Evolutionary conservation across 441 rosid species (phyloP), one percentile per base, ranked within the genome.

Genomic region (Syzygium syzygioides): DNA sequence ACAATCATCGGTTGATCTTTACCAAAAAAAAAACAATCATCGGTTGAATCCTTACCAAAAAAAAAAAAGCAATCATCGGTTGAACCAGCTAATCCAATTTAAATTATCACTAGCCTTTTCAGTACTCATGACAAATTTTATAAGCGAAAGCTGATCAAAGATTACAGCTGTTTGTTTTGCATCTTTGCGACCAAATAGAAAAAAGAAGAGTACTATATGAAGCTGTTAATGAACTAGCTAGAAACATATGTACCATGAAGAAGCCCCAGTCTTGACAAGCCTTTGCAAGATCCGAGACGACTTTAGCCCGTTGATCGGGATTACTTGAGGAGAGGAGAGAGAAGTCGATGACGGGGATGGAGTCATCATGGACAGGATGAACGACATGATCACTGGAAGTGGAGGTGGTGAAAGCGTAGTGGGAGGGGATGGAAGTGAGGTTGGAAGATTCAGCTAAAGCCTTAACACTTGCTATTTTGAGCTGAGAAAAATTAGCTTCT

Each of bases 221-320:
- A 68, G 79, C 79, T 34, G 48, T 14, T 68, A 68, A 68, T 34
- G 3, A 19, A 68, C 48, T 34, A 12, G 79, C 26, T 2, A 0
- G 26, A 45, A 68, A 68, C 79, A 9, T 18, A 68, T 6, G 50
- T 90, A 93, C 93, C 95, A 87, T 88, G 86, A 93, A 92, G 87
- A 92, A 93, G 18, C 94, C 95, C 95, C 95, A 91, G 25, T 93
- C 88, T 56, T 52, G 84, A 79, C 93, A 92, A 64, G 95, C 95
- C 56, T 86, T 57, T 50, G 92, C 90, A 45, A 93, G 87, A 85
- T 88, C 87, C 14, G 28, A 54, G 89, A 92, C 45, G 56, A 71
- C 89, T 85, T 91, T 52, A 87, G 68, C 86, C 17, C 91, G 91
- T 60, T 90, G 76, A 54, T 90, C 48, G 5, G 89, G 91, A 45